Conservation (phyloP, 73 alveolate genomes). For the Durusdinium trenchii region DNA sequence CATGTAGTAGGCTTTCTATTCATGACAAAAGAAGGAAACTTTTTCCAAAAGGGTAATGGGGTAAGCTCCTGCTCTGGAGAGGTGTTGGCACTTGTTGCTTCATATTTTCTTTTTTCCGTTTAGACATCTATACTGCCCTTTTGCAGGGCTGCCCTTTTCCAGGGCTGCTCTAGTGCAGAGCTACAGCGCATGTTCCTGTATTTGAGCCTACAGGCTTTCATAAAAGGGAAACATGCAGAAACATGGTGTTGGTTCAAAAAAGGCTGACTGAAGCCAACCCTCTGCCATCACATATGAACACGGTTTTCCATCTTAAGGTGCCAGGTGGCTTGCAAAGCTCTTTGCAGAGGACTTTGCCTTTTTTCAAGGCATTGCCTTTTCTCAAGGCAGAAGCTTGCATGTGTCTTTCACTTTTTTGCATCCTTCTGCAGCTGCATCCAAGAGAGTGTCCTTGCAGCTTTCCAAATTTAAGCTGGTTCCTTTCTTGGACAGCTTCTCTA, state of each 20-base stretch:
- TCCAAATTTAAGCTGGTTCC: not conserved
- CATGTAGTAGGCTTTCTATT: not conserved
- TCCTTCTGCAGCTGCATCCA: not conserved
- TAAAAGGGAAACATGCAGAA: too few species aligned
- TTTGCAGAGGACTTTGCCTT: not conserved
- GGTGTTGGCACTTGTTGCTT: not conserved
- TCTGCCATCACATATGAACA: not conserved
- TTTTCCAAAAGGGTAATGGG: too few species aligned
- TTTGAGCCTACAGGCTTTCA: not conserved
- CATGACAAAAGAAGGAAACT: not conserved
- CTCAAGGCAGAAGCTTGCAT: not conserved
- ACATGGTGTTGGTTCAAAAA: not conserved
- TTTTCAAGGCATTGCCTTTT: not conserved
- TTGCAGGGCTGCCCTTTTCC: not conserved
- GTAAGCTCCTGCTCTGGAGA: too few species aligned
- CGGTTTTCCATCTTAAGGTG: not conserved
- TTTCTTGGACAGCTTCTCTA: not conserved
- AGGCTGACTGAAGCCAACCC: not conserved
- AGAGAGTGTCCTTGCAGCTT: not conserved
- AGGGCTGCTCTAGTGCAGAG: not conserved
- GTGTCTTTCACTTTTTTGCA: not conserved
- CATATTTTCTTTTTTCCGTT: not conserved
- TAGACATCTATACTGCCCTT: constrained; percentile 5
- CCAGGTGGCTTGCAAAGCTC: not conserved
- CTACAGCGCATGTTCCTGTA: too few species aligned